Conservation (phyloP, 2,329 filamentous ascomycete species). For the Diaporthe citrichinensis region DNA sequence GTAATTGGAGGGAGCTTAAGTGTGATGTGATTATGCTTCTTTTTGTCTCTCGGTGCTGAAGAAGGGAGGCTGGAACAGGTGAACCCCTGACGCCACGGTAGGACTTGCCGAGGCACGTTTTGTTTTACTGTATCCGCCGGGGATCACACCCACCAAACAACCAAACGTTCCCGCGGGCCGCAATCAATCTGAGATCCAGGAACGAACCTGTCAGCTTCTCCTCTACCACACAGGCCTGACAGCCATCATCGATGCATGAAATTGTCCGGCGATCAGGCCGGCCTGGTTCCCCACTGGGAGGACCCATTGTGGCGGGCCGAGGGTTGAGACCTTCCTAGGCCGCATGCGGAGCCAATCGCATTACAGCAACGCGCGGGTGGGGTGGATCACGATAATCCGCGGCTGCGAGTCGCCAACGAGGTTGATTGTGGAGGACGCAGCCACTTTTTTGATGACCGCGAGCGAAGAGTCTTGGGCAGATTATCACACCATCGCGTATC, state of each 20-base stretch:
- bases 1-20: conserved; percentile 20
- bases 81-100: conserved; percentile 14
- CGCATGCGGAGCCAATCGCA: conserved; percentile 34
- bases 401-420: conserved; percentile 6
- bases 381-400: conserved; percentile 10
- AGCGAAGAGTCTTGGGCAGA: background rate
- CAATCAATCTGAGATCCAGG: conserved; percentile 28
- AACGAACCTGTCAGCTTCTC: conserved; percentile 10
- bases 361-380: background rate
- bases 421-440: conserved; percentile 6
- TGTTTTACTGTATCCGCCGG: background rate
- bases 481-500: conserved; percentile 2
- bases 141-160: background rate
- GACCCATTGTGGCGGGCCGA: conserved; percentile 31
- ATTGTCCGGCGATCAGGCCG: conserved; percentile 20
- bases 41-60: background rate
- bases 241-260: conserved; percentile 32
- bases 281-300: conserved; percentile 1
- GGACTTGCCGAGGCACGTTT: background rate
- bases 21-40: conserved; percentile 24
- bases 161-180: conserved; percentile 6
- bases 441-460: background rate
- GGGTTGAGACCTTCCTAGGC: conserved; percentile 22
- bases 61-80: background rate
- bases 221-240: background rate